Conservation (phyloP, 768 basidiomycete genomes). For the Rhodocollybia butyracea region DNA sequence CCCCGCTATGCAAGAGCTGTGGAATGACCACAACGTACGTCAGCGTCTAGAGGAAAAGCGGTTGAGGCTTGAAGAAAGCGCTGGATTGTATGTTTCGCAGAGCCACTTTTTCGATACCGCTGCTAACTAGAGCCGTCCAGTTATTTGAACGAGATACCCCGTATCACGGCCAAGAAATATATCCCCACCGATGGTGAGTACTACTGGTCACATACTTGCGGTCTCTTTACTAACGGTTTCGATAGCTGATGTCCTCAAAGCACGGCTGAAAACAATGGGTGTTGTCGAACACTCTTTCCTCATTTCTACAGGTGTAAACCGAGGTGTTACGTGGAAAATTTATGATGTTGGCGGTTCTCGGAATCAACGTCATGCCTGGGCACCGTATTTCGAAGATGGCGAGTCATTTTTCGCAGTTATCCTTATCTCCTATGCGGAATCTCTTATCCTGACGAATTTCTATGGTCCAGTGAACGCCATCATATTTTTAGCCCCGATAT, state of each 20-base stretch:
- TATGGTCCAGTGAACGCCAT: conserved; percentile 90
- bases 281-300: conserved; percentile 77
- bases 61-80: conserved; percentile 74
- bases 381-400: conserved; percentile 88
- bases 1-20: conserved; percentile 67
- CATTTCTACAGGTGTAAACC: conserved; percentile 53
- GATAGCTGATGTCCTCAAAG: conserved; percentile 74
- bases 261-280: conserved; percentile 79
- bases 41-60: conserved; percentile 61
- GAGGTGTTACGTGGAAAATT: conserved; percentile 72
- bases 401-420: conserved; percentile 17
- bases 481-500: conserved; percentile 86
- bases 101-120: conserved; percentile 7
- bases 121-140: conserved; percentile 31
- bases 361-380: conserved; percentile 83
- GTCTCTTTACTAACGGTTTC: conserved; percentile 11
- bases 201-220: conserved; percentile 3
- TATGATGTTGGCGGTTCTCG: conserved; percentile 85
- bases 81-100: conserved; percentile 67
- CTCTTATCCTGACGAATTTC: too few species aligned
- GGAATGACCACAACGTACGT: conserved; percentile 70
- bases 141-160: conserved; percentile 76
- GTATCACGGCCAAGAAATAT: conserved; percentile 79
- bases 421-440: not conserved
- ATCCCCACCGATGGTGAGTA: conserved; percentile 70